These are phyloP conservation scores for Rhazya stricta DNA, from an alignment of 257 asterid species.

Conservation along the genomic window DNA sequence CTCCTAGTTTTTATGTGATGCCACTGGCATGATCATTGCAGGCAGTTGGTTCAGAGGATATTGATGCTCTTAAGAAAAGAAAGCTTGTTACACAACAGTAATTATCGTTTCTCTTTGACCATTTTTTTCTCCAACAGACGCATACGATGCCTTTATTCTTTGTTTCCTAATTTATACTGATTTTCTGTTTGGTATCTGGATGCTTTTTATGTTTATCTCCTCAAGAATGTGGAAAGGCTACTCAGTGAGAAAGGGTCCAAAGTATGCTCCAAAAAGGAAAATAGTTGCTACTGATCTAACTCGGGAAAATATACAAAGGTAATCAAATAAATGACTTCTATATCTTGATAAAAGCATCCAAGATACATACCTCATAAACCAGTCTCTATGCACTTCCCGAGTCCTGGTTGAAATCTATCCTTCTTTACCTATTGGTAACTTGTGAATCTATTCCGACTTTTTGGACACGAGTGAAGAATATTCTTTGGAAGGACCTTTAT, in stretches of 20 bases:
- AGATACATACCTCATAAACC: background rate
- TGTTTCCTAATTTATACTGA: background rate
- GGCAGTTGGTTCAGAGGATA: slow-evolving; percentile 59
- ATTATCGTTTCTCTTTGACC: slow-evolving; percentile 20
- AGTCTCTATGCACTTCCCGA: background rate
- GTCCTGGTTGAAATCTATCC: background rate
- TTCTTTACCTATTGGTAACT: background rate
- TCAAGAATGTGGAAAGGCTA: slow-evolving; percentile 83
- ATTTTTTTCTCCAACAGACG: background rate
- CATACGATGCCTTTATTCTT: background rate
- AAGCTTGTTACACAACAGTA: slow-evolving; percentile 77
- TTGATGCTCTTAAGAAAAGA: slow-evolving; percentile 76
- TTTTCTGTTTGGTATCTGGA: slow-evolving; percentile 13
- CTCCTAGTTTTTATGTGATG: slow-evolving; percentile 2
- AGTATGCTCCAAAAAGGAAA: slow-evolving; percentile 88
- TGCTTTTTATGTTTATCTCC: slow-evolving; percentile 19
- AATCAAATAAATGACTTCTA: background rate
- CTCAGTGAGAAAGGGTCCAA: slow-evolving; percentile 76
- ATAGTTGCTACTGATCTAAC: slow-evolving; percentile 88
- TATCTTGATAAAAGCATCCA: background rate
- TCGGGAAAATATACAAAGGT: slow-evolving; percentile 87
- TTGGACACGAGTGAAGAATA: background rate
- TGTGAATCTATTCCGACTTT: background rate
- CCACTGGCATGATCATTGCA: slow-evolving; percentile 29
- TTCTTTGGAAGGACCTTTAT: background rate